Conservation (phyloP, 1,284 basidiomycete genomes). For the Termitomyces sp. region DNA sequence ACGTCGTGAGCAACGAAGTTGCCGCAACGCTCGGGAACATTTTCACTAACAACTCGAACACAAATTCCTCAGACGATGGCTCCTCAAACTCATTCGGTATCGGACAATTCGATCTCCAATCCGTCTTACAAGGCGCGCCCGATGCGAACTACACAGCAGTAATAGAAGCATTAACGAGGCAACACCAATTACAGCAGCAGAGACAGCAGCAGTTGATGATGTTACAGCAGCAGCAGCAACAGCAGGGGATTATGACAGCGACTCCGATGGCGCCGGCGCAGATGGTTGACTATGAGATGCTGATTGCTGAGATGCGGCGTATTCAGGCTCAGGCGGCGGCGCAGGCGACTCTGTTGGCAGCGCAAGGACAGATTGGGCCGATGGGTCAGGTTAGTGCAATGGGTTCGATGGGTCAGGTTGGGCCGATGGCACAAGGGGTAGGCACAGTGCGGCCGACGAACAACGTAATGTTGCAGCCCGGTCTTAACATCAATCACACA, state of each 20-base stretch:
- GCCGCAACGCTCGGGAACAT: not conserved
- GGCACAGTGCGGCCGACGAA: no score
- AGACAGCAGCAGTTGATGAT: constrained; percentile 8
- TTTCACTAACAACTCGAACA: not conserved
- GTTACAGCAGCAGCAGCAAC: constrained; percentile 6
- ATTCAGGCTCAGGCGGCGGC: constrained; percentile 22
- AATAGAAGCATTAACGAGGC: constrained; percentile 22
- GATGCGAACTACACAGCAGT: constrained; percentile 7
- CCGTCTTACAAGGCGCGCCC: constrained; percentile 6
- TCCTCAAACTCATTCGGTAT: not conserved
- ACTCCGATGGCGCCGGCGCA: not conserved
- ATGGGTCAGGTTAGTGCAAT: not conserved
- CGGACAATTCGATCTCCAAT: not conserved
- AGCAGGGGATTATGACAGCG: not conserved
- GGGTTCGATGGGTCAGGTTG: not conserved
- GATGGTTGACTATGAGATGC: constrained; percentile 13
- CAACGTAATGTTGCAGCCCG: no score
- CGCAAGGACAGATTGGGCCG: not conserved
- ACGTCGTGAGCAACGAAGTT: not conserved
- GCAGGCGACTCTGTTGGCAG: constrained; percentile 5
- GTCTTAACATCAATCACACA: no score
- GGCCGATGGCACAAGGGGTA: not conserved
- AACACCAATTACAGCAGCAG: constrained; percentile 23
- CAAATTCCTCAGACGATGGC: not conserved
- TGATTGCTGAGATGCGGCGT: constrained; percentile 27